Evolutionary conservation across 2,329 filamentous ascomycete species (phyloP), one percentile per base, ranked within the genome.

Genomic region (Teratosphaeriaceae sp.): DNA sequence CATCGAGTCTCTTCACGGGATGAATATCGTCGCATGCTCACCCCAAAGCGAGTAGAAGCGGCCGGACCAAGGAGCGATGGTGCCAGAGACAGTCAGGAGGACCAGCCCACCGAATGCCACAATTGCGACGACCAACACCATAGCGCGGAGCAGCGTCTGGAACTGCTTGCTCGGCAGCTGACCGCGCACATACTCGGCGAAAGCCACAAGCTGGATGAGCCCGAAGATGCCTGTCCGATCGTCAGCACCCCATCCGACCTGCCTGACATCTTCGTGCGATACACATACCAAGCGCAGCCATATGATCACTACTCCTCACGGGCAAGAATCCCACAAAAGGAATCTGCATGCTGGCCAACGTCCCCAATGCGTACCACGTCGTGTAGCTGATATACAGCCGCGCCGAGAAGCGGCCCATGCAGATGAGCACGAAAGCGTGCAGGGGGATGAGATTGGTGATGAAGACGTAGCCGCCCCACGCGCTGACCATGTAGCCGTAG

Each of bases 401-500:
- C 46, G 85, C 84, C 73, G 89, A 97, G 69, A 94, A 98, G 47
- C 92, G 76, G 40, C 94, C 94, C 90, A 98, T 98, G 70, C 85
- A 87, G 60, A 98, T 84, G 54, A 98, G 76, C 36, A 95, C 88
- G 57, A 98, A 89, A 6, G 87, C 82, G 67, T 98, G 92, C 54
- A 98, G 79, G 27, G 92, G 92, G 46, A 98, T 81, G 68, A 98
- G 72, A 65, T 94, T 96, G 48, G 94, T 98, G 63, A 98, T 98
- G 78, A 98, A 98, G 60, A 95, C 92, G 67, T 98, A 98, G 62
- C 92, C 92, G 76, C 92, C 92, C 92, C 92, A 98, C 15, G 94
- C 94, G 38, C 90, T 92, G 52, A 98, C 92, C 92, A 98, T 98
- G 80, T 98, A 98, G 61, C 92, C 92, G 69, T 98, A 98, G 71